Conservation (phyloP, 169 alveolate species). For the Ichthyophthirius multifiliis region DNA sequence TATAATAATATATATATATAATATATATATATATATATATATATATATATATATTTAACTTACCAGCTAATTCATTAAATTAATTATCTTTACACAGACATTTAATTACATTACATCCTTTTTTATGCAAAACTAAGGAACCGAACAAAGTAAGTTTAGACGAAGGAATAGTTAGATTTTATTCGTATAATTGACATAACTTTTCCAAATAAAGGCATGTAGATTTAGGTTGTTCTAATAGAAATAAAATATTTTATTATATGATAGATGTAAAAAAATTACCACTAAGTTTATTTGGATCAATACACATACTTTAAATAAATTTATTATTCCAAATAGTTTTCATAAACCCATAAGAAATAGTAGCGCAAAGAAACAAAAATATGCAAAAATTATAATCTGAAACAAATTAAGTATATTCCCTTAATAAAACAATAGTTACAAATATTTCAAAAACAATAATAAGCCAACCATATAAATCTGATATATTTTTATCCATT, state of each 20-base stretch:
- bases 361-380: background rate
- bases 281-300: background rate
- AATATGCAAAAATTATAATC: background rate
- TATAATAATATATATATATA: no score
- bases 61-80: background rate
- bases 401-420: background rate
- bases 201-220: background rate
- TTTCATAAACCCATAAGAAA: background rate
- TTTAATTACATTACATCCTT: background rate
- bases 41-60: no score
- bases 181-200: background rate
- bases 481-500: background rate
- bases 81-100: background rate
- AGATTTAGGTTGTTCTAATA: background rate
- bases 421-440: background rate
- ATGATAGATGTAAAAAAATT: background rate
- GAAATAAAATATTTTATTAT: background rate
- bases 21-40: no score
- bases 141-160: background rate
- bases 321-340: constrained; percentile 1
- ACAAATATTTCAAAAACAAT: background rate
- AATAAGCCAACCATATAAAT: background rate
- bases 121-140: background rate
- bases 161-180: background rate
- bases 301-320: background rate